Percentiles rank a stretch among this genome's conserved stretches.
These are phyloP conservation scores for Candida corydali DNA, from an alignment of 805 yeast genomes.

Conservation along the genomic window DNA sequence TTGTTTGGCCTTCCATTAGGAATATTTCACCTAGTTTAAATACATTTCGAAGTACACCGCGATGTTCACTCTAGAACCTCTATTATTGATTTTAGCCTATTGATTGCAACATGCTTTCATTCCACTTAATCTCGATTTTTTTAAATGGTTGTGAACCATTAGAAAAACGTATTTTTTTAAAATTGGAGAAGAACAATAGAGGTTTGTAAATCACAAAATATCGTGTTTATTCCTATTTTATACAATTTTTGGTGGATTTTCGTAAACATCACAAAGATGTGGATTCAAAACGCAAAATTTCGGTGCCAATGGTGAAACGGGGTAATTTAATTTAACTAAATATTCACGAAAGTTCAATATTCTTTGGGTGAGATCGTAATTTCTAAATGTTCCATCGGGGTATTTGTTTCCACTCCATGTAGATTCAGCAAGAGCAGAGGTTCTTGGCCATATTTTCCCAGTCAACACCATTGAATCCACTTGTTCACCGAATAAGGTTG, in stretches of 20 bases:
- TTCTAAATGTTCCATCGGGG: conserved; percentile 22
- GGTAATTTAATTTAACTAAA: conserved; percentile 29
- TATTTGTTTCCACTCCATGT: conserved; percentile 40
- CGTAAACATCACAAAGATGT: conserved; percentile 31
- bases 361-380: conserved; percentile 27
- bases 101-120: too few species aligned
- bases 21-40: too few species aligned
- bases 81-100: too few species aligned
- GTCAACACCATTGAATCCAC: conserved; percentile 27
- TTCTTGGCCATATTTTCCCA: conserved; percentile 35
- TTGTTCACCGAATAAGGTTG: conserved; percentile 38
- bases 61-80: too few species aligned
- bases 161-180: too few species aligned
- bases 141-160: too few species aligned
- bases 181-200: too few species aligned
- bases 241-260: conserved; percentile 3
- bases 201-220: too few species aligned
- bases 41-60: too few species aligned
- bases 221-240: too few species aligned
- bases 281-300: conserved; percentile 32
- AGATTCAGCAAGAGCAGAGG: conserved; percentile 39
- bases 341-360: conserved; percentile 37
- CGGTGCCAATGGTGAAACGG: conserved; percentile 33
- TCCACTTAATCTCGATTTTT: too few species aligned
- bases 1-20: too few species aligned